These are phyloP conservation scores for Cylindrotheca fusiformis DNA, from an alignment of 108 stramenopile species.

Conservation along the genomic window DNA sequence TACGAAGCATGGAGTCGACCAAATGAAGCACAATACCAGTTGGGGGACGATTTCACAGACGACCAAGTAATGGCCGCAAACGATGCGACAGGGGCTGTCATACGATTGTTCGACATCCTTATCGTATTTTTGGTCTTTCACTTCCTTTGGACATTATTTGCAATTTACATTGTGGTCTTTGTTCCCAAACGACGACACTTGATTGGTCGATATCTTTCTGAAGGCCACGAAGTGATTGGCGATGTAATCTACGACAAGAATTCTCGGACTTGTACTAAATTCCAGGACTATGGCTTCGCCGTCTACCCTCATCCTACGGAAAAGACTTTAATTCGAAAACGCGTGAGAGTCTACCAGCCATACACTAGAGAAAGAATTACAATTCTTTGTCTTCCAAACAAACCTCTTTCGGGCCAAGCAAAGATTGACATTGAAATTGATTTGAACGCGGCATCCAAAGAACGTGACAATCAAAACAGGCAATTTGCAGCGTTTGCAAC, in stretches of 20 bases:
- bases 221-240: constrained; percentile 31
- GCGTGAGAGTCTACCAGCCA: constrained; percentile 59
- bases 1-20: constrained; percentile 45
- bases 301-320: constrained; percentile 53
- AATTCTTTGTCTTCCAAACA: constrained; percentile 49
- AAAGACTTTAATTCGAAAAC: constrained; percentile 42
- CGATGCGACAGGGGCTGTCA: constrained; percentile 7
- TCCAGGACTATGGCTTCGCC: constrained; percentile 51
- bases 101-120: constrained; percentile 54
- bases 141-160: constrained; percentile 35
- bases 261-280: constrained; percentile 3
- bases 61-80: constrained; percentile 10
- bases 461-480: constrained; percentile 24
- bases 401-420: constrained; percentile 64
- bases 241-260: constrained; percentile 34
- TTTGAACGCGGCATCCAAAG: constrained; percentile 36
- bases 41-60: constrained; percentile 31
- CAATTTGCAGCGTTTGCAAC: constrained; percentile 16
- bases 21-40: constrained; percentile 9
- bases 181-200: constrained; percentile 54
- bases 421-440: constrained; percentile 75
- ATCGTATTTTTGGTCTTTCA: constrained; percentile 44
- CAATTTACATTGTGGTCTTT: constrained; percentile 53
- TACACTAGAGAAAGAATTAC: constrained; percentile 60
- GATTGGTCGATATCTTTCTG: constrained; percentile 47